A percentile compares a stretch with the other conserved stretches of the same genome.
Conservation (phyloP, 2,329 filamentous ascomycete species). For the Microcyclospora tardicrescens region DNA sequence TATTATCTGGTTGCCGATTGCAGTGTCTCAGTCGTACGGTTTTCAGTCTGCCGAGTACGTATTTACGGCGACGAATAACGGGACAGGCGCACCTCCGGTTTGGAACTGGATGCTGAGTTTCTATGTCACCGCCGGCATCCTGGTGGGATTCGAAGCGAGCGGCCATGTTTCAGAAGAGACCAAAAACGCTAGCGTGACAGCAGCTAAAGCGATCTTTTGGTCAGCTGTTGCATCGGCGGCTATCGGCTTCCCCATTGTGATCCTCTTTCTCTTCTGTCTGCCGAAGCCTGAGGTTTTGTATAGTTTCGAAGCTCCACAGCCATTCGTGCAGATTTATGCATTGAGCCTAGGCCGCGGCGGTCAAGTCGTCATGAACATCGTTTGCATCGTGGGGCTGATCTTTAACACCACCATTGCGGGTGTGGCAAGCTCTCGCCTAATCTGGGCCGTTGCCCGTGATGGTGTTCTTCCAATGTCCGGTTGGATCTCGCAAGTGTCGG, state of each 20-base stretch:
- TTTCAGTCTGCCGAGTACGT: constrained; percentile 47
- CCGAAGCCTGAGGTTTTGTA: constrained; percentile 42
- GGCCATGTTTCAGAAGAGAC: constrained; percentile 51
- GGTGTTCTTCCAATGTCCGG: constrained; percentile 46
- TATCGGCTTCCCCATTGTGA: constrained; percentile 43
- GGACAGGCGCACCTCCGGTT: constrained; percentile 34
- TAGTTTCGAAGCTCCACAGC: constrained; percentile 42
- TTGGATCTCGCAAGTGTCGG: constrained; percentile 43
- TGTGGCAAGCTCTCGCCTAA: constrained; percentile 46
- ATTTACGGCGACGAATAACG: constrained; percentile 48
- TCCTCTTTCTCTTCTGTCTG: constrained; percentile 47
- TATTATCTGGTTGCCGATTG: constrained; percentile 49
- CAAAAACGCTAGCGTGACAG: constrained; percentile 43
- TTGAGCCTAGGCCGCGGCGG: constrained; percentile 42
- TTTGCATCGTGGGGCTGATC: constrained; percentile 36
- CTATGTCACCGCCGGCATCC: constrained; percentile 45
- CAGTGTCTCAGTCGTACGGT: constrained; percentile 41
- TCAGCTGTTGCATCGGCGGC: constrained; percentile 45
- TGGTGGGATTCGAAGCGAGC: constrained; percentile 49
- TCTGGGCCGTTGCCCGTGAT: constrained; percentile 50
- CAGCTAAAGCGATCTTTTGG: constrained; percentile 48
- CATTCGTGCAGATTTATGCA: constrained; percentile 47
- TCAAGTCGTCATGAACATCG: constrained; percentile 49
- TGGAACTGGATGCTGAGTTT: constrained; percentile 54
- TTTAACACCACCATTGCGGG: constrained; percentile 49